Evolutionary conservation across 495 filamentous ascomycete species (phyloP), one percentile per base, ranked within the genome.

Genomic region (Penicillium parvum): DNA sequence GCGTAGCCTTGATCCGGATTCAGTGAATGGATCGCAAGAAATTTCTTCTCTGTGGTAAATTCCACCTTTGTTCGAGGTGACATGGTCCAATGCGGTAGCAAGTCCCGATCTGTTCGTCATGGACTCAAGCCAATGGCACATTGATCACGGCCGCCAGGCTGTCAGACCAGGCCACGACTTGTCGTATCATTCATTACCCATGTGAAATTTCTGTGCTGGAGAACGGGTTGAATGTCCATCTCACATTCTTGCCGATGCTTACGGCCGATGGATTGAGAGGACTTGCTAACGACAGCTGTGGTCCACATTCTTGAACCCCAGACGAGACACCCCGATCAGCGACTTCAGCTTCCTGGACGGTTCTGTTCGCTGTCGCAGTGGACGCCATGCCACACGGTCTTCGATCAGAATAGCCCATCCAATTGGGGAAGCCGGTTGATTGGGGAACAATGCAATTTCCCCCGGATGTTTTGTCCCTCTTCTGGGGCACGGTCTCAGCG

Each of bases 221-320:
- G 16, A 18, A 11, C 19, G 37, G 39, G 14, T 28, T 18, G 10
- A 15, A 17, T 16, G 5, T 30, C 34, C 23, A 9, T 14, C 20
- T 29, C 37, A 41, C 52, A 52, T 55, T 54, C 47, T 28, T 40
- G 1, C 6, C 25, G 28, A 12, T 40, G 25, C 14, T 20, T 9
- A 25, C 33, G 3, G 16, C 45, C 45, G 51, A 59, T 49, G 19
- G 37, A 15, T 32, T 9, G 33, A 18, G 20, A 10, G 8, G 3
- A 12, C 17, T 20, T 43, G 20, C 29, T 27, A 17, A 20, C 47
- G 32, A 26, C 5, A 4, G 16, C 16, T n/a, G 8, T 33, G 41
- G 20, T 49, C 33, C 43, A 45, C 57, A 60, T 60, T 60, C 57
- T 41, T 57, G 7, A 22, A 18, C 21, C n/a, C 7, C n/a, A 2